Evolutionary conservation across 257 asterid species (phyloP), one percentile per base, ranked within the genome.

Genomic region (Penstemon davidsonii): DNA sequence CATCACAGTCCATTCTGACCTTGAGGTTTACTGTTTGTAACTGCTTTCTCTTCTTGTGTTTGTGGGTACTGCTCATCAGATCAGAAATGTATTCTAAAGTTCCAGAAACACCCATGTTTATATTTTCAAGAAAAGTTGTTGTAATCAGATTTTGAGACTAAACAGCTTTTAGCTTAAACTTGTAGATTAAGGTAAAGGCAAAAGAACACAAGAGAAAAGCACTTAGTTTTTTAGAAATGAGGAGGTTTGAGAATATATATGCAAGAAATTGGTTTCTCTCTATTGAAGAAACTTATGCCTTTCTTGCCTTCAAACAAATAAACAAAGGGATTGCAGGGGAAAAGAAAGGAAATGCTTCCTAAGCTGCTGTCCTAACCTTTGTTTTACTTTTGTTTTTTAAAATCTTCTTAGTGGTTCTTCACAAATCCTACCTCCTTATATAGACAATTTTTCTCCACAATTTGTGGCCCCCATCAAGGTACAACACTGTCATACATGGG

Each of bases 1-100:
- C 97, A 76, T 88, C 96, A 78, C 97, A 91, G 42, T 91, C 97
- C 96, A 91, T 91, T 76, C 91, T 91, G 46, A 91, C 88, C 70
- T 91, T 91, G 79, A 91, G 91, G 37, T 85, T 78, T 13, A 88
- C 91, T 11, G 96, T 88, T 55, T 85, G 92, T 4, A 76, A 69
- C 64, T 84, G 96, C 76, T 87, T 91, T 85, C 74, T 85, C 86
- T 78, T 89, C 75, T 82, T 88, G 80, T 79, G 76, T 50, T 77
- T 85, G 5, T 76, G 87, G 5, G 66, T 41, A 66, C 81, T 85
- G 82, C 88, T 81, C 80, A 85, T 79, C 53, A 88, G 58, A 25
- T 91, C 96, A 36, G 93, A 87, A 3, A 91, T 80, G 75, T 79
- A 91, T 61, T 88, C 97, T 67, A 91, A 55, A 10, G 95, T 86